Evolutionary conservation across 2,329 filamentous ascomycete genomes (phyloP).

Genomic region (Cladosporium phlei): DNA sequence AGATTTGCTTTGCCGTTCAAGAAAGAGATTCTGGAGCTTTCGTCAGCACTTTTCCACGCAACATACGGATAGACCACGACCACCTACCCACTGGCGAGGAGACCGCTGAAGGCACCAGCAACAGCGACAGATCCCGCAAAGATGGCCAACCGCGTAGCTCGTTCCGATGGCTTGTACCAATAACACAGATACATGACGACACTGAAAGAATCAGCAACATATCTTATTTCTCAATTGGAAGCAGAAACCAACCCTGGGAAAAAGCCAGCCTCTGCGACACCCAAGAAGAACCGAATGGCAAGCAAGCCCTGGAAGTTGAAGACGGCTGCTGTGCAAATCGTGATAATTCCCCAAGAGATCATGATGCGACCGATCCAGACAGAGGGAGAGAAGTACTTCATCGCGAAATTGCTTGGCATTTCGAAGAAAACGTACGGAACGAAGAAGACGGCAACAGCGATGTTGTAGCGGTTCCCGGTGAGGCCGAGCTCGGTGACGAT

Average conservation of each 20-base stretch:
- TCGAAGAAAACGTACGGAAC: slow-evolving; percentile 60
- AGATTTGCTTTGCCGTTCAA: slow-evolving; percentile 29
- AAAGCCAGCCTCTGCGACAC: slow-evolving; percentile 46
- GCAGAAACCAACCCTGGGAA: slow-evolving; percentile 40
- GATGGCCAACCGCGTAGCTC: slow-evolving; percentile 21
- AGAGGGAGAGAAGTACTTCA: slow-evolving; percentile 22
- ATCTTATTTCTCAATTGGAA: slow-evolving; percentile 53
- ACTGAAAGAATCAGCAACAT: slow-evolving; percentile 59
- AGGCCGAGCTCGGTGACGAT: slow-evolving; percentile 52
- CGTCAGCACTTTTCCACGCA: no score
- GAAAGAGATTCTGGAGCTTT: slow-evolving; percentile 34
- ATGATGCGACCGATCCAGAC: slow-evolving; percentile 23
- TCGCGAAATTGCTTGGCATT: slow-evolving; percentile 45
- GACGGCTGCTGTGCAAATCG: slow-evolving; percentile 21
- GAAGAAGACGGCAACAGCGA: slow-evolving; percentile 54
- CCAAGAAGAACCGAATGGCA: slow-evolving; percentile 14
- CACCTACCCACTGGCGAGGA: slow-evolving; percentile 38
- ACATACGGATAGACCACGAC: no score
- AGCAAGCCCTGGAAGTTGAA: slow-evolving; percentile 19
- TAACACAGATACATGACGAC: slow-evolving; percentile 43
- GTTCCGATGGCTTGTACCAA: slow-evolving; percentile 49
- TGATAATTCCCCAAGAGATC: slow-evolving; percentile 22
- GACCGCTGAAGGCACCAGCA: slow-evolving; percentile 49
- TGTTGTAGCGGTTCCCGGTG: slow-evolving; percentile 54
- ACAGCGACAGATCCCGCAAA: slow-evolving; percentile 33